phyloP scores from a whole-genome alignment of 441 rosid genomes.

The Syzygium malaccense region DNA sequence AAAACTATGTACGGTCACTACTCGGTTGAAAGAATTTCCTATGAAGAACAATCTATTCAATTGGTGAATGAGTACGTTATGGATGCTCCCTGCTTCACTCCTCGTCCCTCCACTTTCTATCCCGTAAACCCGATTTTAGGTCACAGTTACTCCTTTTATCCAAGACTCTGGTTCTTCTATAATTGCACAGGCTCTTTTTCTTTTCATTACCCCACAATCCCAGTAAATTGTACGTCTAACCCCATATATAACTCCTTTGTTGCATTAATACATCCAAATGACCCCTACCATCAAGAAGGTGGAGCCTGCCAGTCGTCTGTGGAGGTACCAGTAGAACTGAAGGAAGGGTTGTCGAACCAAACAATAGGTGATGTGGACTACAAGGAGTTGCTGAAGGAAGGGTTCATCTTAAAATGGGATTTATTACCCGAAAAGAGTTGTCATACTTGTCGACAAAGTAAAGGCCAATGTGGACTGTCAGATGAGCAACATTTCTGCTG shows the following conservation, averaged over 20 bases:
- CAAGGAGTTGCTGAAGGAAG: background rate
- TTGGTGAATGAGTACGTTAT: background rate
- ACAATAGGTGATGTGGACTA: background rate
- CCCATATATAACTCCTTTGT: background rate
- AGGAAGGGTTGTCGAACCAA: background rate
- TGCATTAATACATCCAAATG: background rate
- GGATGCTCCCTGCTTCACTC: background rate
- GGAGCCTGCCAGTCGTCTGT: background rate
- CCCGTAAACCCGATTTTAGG: fast-evolving
- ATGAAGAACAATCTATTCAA: background rate
- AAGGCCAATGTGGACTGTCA: background rate
- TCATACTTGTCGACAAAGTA: background rate
- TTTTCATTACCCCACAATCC: no score
- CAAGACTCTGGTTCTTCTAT: background rate
- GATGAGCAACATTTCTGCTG: background rate
- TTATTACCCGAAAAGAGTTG: background rate
- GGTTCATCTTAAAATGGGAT: background rate
- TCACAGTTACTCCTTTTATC: background rate
- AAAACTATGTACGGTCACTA: background rate
- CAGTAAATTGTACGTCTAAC: background rate
- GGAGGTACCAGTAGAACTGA: background rate
- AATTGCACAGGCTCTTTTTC: background rate
- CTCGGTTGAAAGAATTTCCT: background rate
- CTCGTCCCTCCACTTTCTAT: background rate
- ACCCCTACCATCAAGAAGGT: background rate